A percentile compares a stretch with the other conserved stretches of the same genome.
These are phyloP conservation scores for Phyllosticta citribraziliensis DNA, from an alignment of 2,329 filamentous ascomycete species.

Conservation along the genomic window DNA sequence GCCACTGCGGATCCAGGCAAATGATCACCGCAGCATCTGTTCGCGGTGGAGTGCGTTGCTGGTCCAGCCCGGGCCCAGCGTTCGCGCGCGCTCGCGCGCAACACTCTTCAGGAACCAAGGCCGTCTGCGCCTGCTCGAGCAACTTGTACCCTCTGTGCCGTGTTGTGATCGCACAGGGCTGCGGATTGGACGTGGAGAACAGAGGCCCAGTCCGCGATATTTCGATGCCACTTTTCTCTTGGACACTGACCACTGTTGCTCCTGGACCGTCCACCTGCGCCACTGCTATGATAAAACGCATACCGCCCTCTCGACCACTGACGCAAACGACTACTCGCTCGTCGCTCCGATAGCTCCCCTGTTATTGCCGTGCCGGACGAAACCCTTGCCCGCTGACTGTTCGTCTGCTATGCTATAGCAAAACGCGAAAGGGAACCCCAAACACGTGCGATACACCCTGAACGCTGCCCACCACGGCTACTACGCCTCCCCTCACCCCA, in stretches of 20 bases:
- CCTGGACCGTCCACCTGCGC: conserved; percentile 13
- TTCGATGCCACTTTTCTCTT: conserved; percentile 23
- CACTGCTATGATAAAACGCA: conserved; percentile 30
- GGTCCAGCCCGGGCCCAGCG: conserved; percentile 31
- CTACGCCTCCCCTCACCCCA: conserved; percentile 18
- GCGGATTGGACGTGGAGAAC: conserved; percentile 25
- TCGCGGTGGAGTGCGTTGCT: conserved; percentile 33
- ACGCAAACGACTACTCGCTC: conserved; percentile 19
- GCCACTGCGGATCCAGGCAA: conserved; percentile 25
- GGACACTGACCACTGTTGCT: background rate
- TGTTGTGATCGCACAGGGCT: conserved; percentile 34
- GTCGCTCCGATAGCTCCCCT: conserved; percentile 16
- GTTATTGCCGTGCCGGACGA: conserved; percentile 27
- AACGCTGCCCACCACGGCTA: conserved; percentile 22
- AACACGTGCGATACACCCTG: conserved; percentile 32
- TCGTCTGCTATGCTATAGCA: conserved; percentile 28
- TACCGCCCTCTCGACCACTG: conserved; percentile 24
- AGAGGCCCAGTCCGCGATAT: conserved; percentile 16
- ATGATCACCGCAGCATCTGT: conserved; percentile 36
- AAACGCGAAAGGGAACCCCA: conserved; percentile 24
- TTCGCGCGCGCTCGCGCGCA: conserved; percentile 25
- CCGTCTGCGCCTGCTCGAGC: conserved; percentile 29
- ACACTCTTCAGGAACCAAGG: conserved; percentile 33
- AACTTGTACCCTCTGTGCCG: conserved; percentile 29
- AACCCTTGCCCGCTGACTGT: conserved; percentile 24